phyloP scores from a whole-genome alignment of 2,329 filamentous ascomycete species.

The Exophiala sp. region DNA sequence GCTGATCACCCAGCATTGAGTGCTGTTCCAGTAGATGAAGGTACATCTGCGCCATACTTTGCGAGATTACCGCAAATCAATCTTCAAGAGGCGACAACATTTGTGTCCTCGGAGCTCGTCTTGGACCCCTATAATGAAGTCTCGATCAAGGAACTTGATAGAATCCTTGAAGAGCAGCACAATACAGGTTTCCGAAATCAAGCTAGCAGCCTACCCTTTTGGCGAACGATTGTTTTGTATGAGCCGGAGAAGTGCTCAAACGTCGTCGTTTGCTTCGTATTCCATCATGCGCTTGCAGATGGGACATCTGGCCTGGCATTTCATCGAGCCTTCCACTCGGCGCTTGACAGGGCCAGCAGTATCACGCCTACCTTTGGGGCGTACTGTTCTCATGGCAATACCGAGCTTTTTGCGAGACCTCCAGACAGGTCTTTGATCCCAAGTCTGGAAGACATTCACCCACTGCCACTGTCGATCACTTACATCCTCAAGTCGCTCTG shows the following conservation, averaged over 20 bases:
- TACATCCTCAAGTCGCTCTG: conserved; percentile 32
- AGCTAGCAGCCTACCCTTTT: neutral
- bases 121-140: neutral
- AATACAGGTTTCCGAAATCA: neutral
- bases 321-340: conserved; percentile 41
- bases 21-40: neutral
- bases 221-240: conserved; percentile 1
- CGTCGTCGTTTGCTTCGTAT: conserved; percentile 46
- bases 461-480: conserved; percentile 36
- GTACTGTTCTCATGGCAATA: too few relatives aligned
- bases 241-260: neutral
- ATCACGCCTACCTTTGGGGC: too few relatives aligned
- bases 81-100: neutral
- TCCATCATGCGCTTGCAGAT: conserved; percentile 48
- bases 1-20: neutral
- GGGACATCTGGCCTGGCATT: conserved; percentile 45
- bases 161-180: neutral
- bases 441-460: conserved; percentile 32
- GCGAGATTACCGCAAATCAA: neutral
- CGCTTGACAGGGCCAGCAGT: conserved; percentile 26
- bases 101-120: neutral
- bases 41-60: neutral
- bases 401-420: neutral
- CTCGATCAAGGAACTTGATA: neutral
- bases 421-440: neutral